phyloP scores from a whole-genome alignment of 2,329 filamentous ascomycete species.

The Sporothrix brasiliensis region DNA sequence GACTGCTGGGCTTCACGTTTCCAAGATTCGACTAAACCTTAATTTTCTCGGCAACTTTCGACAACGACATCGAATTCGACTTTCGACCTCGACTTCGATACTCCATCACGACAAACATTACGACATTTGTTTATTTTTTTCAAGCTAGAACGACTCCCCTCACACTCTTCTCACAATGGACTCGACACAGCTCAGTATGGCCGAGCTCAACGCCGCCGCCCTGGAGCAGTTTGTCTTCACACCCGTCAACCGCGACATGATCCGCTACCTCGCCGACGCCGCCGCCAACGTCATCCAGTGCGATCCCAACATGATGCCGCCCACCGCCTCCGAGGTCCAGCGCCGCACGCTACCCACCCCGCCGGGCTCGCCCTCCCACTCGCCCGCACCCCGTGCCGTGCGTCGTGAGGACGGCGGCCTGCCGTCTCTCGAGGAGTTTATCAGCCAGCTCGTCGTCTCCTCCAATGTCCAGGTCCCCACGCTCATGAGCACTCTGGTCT shows the following conservation, averaged over 20 bases:
- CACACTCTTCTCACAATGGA: conserved; percentile 48
- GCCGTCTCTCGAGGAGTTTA: conserved; percentile 86
- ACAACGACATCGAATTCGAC: conserved; percentile 12
- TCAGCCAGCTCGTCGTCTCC: conserved; percentile 83
- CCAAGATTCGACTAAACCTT: conserved; percentile 16
- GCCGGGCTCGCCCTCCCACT: conserved; percentile 45
- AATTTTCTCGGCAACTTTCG: conserved; percentile 20
- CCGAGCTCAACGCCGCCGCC: conserved; percentile 70
- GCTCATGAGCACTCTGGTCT: conserved; percentile 94
- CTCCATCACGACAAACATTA: conserved; percentile 5
- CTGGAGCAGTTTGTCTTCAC: conserved; percentile 80
- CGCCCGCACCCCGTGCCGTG: conserved; percentile 51
- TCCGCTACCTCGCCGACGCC: conserved; percentile 72
- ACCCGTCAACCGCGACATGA: conserved; percentile 75
- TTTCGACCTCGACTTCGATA: conserved; percentile 1
- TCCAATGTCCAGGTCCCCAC: conserved; percentile 98
- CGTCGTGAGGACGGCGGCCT: conserved; percentile 58
- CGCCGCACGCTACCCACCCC: conserved; percentile 49
- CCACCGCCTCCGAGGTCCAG: conserved; percentile 41
- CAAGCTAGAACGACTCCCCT: neutral
- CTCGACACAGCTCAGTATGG: conserved; percentile 51
- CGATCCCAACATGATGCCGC: conserved; percentile 63
- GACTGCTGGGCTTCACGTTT: conserved; percentile 9
- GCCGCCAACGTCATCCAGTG: conserved; percentile 79
- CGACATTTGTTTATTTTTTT: neutral